Percentiles rank a stretch among this genome's conserved stretches.
Conservation (phyloP, 2,329 filamentous ascomycete genomes). For the Pseudogymnoascus sp. region DNA sequence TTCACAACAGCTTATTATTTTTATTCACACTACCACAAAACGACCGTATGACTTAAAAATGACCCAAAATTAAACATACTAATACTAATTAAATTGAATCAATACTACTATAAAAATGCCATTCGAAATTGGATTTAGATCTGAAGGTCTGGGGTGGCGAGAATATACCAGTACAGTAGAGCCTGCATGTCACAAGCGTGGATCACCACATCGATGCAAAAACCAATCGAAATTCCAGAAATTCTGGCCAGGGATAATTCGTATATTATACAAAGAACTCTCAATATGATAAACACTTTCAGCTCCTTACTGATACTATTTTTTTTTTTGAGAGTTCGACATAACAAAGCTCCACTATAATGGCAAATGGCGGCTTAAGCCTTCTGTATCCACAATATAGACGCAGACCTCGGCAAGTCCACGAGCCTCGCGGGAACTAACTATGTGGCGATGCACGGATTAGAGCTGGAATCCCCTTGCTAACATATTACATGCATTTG, state of each 20-base stretch:
- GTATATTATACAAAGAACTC: background rate
- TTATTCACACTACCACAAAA: background rate
- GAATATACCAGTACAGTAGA: background rate
- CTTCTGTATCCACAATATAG: background rate
- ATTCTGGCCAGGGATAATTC: background rate
- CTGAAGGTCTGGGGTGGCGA: background rate
- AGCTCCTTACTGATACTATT: background rate
- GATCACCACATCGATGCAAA: background rate
- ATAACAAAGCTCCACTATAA: conserved; percentile 3
- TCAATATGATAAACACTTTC: background rate
- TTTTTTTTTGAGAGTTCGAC: background rate
- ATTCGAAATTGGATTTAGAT: background rate
- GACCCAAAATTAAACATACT: background rate
- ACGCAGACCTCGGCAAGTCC: conserved; percentile 2
- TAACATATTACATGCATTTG: background rate
- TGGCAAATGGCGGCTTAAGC: background rate
- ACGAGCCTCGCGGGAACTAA: background rate
- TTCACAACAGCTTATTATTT: background rate
- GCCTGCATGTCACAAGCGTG: background rate
- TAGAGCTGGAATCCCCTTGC: background rate
- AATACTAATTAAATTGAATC: background rate
- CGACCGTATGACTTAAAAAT: background rate
- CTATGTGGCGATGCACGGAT: background rate
- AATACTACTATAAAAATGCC: background rate
- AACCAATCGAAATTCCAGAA: background rate